These are phyloP conservation scores for Penicillium occitanis DNA, from an alignment of 2,329 filamentous ascomycete species.

Conservation along the genomic window DNA sequence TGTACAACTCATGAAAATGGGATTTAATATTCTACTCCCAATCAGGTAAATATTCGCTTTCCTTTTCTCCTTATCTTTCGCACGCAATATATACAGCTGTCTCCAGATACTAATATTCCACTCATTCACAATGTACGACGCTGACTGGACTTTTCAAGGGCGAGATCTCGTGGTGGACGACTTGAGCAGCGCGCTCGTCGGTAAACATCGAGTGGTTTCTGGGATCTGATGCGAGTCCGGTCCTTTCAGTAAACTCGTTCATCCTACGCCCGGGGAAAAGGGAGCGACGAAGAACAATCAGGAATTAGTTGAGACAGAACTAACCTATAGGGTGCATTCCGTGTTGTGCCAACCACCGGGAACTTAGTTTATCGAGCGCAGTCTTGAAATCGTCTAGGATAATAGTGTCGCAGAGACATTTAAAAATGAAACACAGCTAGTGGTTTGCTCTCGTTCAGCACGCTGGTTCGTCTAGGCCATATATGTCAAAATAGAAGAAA, in stretches of 20 bases:
- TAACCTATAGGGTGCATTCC: slow-evolving; percentile 4
- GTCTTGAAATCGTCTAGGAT: slow-evolving; percentile 70
- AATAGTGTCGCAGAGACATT: slow-evolving; percentile 33
- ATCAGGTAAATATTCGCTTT: background rate
- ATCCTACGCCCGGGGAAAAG: background rate
- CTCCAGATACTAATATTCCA: background rate
- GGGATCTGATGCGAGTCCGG: slow-evolving; percentile 1
- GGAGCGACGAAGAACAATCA: background rate
- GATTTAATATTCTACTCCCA: background rate
- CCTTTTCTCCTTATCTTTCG: background rate
- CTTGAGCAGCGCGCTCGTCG: background rate
- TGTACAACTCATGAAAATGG: background rate
- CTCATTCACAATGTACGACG: background rate
- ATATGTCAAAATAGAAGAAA: slow-evolving; percentile 1
- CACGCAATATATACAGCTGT: background rate
- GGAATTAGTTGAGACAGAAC: background rate
- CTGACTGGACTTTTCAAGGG: background rate
- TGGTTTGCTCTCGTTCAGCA: background rate
- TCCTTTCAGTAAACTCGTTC: background rate
- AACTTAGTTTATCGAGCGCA: slow-evolving; percentile 41
- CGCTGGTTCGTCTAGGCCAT: background rate
- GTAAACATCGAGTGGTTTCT: slow-evolving; percentile 5
- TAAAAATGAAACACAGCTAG: slow-evolving; percentile 56
- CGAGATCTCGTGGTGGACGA: background rate
- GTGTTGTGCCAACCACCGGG: slow-evolving; percentile 1